These are phyloP conservation scores for Clavispora carvajalis DNA, from an alignment of 805 yeast species.

Conservation along the genomic window DNA sequence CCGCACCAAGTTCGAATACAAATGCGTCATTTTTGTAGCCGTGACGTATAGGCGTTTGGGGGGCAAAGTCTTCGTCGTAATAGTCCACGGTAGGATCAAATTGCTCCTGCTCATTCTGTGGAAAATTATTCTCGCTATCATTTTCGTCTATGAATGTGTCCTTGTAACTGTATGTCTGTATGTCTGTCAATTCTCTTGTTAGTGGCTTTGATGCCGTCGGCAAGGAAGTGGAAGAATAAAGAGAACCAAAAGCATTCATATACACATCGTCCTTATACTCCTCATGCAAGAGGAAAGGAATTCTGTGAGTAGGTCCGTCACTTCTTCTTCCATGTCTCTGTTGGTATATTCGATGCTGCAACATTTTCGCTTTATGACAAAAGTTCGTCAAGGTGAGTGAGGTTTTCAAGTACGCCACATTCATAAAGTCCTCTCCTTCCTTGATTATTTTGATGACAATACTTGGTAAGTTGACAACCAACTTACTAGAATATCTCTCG, in stretches of 20 bases:
- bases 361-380: slow-evolving; percentile 45
- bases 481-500: slow-evolving; percentile 51
- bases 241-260: slow-evolving; percentile 44
- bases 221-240: slow-evolving; percentile 55
- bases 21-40: slow-evolving; percentile 48
- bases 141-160: background rate
- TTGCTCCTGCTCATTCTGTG: slow-evolving; percentile 9
- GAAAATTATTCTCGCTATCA: slow-evolving; percentile 4
- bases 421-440: slow-evolving; percentile 5
- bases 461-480: slow-evolving; percentile 46
- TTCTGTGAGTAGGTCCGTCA: slow-evolving; percentile 81
- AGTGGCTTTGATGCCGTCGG: slow-evolving; percentile 64
- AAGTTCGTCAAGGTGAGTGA: slow-evolving; percentile 58
- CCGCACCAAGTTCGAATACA: slow-evolving; percentile 49
- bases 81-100: slow-evolving; percentile 23
- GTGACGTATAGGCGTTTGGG: slow-evolving; percentile 27
- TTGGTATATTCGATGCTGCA: slow-evolving; percentile 47
- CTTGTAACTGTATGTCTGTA: background rate
- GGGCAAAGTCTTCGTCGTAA: slow-evolving; percentile 26
- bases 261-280: slow-evolving; percentile 45
- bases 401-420: slow-evolving; percentile 46
- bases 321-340: slow-evolving; percentile 59
- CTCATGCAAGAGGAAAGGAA: slow-evolving; percentile 62
- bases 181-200: slow-evolving; percentile 23
- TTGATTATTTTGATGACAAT: slow-evolving; percentile 31